phyloP scores from a whole-genome alignment of 2,329 filamentous ascomycete genomes.

The Phyllosticta ampelicida region DNA sequence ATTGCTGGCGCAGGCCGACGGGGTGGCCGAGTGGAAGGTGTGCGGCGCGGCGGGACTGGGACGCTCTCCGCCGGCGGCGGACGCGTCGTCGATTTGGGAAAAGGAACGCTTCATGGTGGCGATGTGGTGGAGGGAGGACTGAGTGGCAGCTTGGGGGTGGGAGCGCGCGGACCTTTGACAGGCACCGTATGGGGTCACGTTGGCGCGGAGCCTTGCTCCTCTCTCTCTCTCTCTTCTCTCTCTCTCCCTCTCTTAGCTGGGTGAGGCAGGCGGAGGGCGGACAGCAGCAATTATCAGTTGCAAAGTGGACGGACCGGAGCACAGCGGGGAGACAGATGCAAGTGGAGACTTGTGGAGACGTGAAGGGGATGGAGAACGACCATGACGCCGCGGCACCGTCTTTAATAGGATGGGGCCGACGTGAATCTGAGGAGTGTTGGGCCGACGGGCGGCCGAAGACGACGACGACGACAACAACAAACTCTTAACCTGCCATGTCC shows the following conservation, averaged over 20 bases:
- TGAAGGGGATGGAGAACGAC: not conserved
- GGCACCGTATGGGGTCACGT: too few species aligned
- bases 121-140: not conserved
- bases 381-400: not conserved
- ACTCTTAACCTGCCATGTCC: not conserved
- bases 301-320: not conserved
- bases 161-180: not conserved
- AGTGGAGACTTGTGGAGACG: not conserved
- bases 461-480: not conserved
- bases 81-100: constrained; percentile 8
- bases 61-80: not conserved
- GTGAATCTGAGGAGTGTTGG: not conserved
- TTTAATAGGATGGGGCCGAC: not conserved
- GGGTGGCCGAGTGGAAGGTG: constrained; percentile 1
- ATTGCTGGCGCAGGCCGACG: not conserved
- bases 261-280: not conserved
- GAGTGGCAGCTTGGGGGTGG: too few species aligned
- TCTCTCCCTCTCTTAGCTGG: too few species aligned
- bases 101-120: constrained; percentile 9
- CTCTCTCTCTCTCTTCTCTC: not conserved
- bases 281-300: not conserved
- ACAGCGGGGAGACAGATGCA: not conserved
- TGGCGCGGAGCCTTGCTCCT: not conserved
- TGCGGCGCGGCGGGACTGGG: constrained; percentile 1
- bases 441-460: not conserved